Conservation (phyloP, 1,139 yeast species). For the Diutina ranongensis region DNA sequence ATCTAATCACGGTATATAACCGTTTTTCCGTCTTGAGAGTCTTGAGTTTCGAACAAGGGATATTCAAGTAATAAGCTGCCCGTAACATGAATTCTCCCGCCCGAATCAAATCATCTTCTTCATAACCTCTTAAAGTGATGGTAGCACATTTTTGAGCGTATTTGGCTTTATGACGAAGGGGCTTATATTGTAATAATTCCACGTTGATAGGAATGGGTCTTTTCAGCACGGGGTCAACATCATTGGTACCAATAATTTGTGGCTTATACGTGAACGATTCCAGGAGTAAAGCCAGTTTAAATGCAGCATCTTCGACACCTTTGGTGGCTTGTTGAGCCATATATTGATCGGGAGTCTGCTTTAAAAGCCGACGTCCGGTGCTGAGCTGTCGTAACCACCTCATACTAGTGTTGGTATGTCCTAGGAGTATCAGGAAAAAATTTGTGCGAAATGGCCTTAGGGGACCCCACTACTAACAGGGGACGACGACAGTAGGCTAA, state of each 20-base stretch:
- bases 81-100: slow-evolving; percentile 80
- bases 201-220: slow-evolving; percentile 76
- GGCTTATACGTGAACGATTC: slow-evolving; percentile 26
- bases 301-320: slow-evolving; percentile 1
- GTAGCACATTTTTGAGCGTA: slow-evolving; percentile 68
- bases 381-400: slow-evolving; percentile 4
- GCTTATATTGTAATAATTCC: slow-evolving; percentile 72
- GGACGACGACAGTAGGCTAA: neutral
- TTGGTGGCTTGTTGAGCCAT: neutral
- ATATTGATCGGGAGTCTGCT: slow-evolving; percentile 5
- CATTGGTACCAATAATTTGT: slow-evolving; percentile 24
- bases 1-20: slow-evolving; percentile 85
- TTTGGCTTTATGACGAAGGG: slow-evolving; percentile 54
- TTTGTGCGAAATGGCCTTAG: too few relatives aligned
- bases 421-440: too few relatives aligned
- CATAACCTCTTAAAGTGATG: slow-evolving; percentile 62
- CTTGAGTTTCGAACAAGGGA: slow-evolving; percentile 47
- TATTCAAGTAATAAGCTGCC: slow-evolving; percentile 81
- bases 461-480: too few relatives aligned
- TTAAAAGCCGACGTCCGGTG: slow-evolving; percentile 4
- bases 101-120: slow-evolving; percentile 57
- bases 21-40: slow-evolving; percentile 58
- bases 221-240: slow-evolving; percentile 16
- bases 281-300: neutral
- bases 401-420: neutral